Base-by-base conservation (phyloP, 805 yeast species). In the Candida ascalaphidarum region DNA sequence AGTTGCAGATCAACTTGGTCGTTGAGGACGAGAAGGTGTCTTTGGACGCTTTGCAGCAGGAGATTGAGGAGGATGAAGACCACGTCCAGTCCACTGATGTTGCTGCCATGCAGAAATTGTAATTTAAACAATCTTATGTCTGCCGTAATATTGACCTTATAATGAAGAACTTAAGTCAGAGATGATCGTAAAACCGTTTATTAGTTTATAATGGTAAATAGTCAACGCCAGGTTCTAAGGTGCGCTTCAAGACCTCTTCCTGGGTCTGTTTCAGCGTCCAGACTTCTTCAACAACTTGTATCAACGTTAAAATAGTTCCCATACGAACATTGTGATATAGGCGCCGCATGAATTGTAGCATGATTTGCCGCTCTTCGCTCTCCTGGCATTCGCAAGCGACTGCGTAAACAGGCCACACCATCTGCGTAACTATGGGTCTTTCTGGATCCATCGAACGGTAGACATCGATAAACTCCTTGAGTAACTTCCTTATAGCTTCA, bases 11-110 rank as follows among this genome's bases (percentile, higher is more conserved):
- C 69, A 89, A 88, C 88, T 68, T 81, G 70, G 98, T 92, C 60
- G 81, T 92, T 49, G 97, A 92, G 77, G 99, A 92, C 68, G 94
- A 74, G 49, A 80, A 79, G 77, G 96, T 92, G 46, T 84, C 96
- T 42, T 54, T 86, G 52, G 95, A 83, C 48, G 96, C 82, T 32
- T 80, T 92, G 59, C 89, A 82, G 69, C 68, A 65, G 43, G 53
- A 52, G 36, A 71, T 77, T 46, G 84, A 81, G 64, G 96, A 79
- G 58, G 95, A 83, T 63, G 98, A 92, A 76, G 99, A 92, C 73
- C 94, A 86, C 73, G 96, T 92, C 57, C 99, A 92, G 77, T 89
- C 97, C 52, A 82, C 96, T 44, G 99, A 92, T 67, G 65, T 92
- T 64, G 95, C 94, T 67, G 98, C 98, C 66, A 89, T 89, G 97